Evolutionary conservation across 2,329 filamentous ascomycete species (phyloP).

Genomic region (Neonectria coccinea): DNA sequence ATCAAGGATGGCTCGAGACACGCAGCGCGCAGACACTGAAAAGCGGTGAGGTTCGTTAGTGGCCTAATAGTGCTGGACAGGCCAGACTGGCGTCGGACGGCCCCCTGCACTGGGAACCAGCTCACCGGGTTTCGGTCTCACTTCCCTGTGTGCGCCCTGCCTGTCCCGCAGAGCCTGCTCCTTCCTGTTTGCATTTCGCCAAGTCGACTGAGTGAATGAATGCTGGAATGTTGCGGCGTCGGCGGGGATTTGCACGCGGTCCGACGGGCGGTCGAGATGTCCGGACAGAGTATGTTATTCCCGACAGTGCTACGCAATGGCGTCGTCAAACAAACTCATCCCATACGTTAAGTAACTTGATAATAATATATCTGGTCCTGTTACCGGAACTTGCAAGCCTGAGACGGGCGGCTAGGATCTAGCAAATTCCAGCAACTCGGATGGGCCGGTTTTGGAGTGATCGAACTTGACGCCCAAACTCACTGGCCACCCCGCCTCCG

Average conservation of each 20-base stretch:
- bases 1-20: slow-evolving; percentile 6
- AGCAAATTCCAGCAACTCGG: slow-evolving; percentile 15
- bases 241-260: slow-evolving; percentile 17
- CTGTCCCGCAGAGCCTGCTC: slow-evolving; percentile 5
- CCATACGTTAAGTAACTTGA: too few relatives aligned
- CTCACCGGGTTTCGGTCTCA: slow-evolving; percentile 34
- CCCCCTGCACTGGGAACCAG: slow-evolving; percentile 30
- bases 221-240: slow-evolving; percentile 7
- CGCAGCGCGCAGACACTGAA: slow-evolving; percentile 16
- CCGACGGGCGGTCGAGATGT: slow-evolving; percentile 13
- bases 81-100: slow-evolving; percentile 15
- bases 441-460: slow-evolving; percentile 23
- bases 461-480: slow-evolving; percentile 8
- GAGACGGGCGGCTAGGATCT: background rate
- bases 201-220: background rate
- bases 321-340: too few relatives aligned
- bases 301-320: slow-evolving; percentile 5
- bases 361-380: slow-evolving; percentile 9
- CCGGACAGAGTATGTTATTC: slow-evolving; percentile 14
- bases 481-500: slow-evolving; percentile 8
- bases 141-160: background rate
- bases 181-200: slow-evolving; percentile 3
- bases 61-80: slow-evolving; percentile 19
- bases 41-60: slow-evolving; percentile 24
- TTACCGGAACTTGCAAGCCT: slow-evolving; percentile 6